Percentiles rank a stretch among this genome's conserved stretches.
These are phyloP conservation scores for Daldinia bambusicola DNA, from an alignment of 495 filamentous ascomycete genomes.

Conservation along the genomic window DNA sequence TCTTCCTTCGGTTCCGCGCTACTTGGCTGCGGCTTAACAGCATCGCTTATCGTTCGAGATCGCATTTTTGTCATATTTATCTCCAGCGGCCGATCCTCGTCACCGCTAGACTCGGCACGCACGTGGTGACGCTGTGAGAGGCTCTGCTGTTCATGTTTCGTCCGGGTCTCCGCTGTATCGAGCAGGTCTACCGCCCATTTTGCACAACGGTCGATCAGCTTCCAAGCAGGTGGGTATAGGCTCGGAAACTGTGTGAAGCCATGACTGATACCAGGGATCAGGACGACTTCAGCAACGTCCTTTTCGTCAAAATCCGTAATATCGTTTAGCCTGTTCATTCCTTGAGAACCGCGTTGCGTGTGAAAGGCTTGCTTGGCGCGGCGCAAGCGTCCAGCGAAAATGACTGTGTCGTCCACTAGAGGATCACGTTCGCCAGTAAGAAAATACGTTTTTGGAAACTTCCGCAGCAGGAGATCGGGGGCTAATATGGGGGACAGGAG, in stretches of 20 bases:
- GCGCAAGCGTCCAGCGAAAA: conserved; percentile 88
- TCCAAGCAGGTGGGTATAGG: conserved; percentile 87
- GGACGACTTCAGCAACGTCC: conserved; percentile 79
- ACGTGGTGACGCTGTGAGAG: conserved; percentile 50
- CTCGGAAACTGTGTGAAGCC: conserved; percentile 92
- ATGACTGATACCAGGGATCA: conserved; percentile 89
- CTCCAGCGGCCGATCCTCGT: conserved; percentile 83
- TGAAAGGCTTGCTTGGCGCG: conserved; percentile 77
- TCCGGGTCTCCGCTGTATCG: conserved; percentile 56
- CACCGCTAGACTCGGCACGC: conserved; percentile 73
- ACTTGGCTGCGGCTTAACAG: conserved; percentile 44
- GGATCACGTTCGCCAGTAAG: conserved; percentile 95
- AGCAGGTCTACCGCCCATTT: conserved; percentile 83
- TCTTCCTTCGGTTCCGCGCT: conserved; percentile 26
- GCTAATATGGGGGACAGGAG: conserved; percentile 89
- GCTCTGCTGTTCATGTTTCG: conserved; percentile 39
- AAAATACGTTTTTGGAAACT: conserved; percentile 92
- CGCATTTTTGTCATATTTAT: conserved; percentile 69
- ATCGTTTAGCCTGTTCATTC: conserved; percentile 44
- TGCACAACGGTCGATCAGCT: conserved; percentile 77
- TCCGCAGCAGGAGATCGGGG: conserved; percentile 80
- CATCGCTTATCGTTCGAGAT: conserved; percentile 37
- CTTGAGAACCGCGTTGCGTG: conserved; percentile 41
- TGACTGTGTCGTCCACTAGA: conserved; percentile 93
- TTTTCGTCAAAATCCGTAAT: conserved; percentile 72